Evolutionary conservation across 768 basidiomycete species (phyloP).

Genomic region (Trametes punicea): DNA sequence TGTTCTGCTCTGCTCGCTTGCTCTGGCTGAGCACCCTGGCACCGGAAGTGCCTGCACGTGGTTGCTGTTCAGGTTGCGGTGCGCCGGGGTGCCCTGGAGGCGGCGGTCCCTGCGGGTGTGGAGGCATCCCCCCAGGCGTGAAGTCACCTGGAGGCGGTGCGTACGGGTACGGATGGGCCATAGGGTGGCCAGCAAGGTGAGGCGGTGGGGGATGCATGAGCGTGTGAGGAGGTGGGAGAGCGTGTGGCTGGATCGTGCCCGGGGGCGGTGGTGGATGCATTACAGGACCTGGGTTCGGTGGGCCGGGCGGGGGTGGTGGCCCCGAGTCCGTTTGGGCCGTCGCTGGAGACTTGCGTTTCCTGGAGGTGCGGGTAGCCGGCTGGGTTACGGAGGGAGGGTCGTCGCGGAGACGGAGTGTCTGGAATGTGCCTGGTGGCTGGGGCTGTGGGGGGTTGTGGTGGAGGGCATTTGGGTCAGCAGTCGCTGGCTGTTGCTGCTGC

Average conservation of each 20-base stretch:
- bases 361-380: conserved; percentile 42
- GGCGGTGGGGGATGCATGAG: conserved; percentile 31
- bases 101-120: conserved; percentile 29
- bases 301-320: conserved; percentile 34
- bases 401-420: conserved; percentile 51
- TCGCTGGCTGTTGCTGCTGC: conserved; percentile 18
- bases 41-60: conserved; percentile 16
- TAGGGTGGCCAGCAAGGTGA: conserved; percentile 24
- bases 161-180: conserved; percentile 41
- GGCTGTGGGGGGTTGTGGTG: conserved; percentile 20
- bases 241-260: conserved; percentile 33
- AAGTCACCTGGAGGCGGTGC: conserved; percentile 43
- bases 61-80: conserved; percentile 13
- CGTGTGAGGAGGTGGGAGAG: conserved; percentile 41
- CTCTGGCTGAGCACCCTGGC: conserved; percentile 68
- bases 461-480: conserved; percentile 19
- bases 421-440: conserved; percentile 17
- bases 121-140: conserved; percentile 47
- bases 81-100: conserved; percentile 15
- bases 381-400: conserved; percentile 40
- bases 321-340: conserved; percentile 31
- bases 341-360: conserved; percentile 73
- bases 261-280: conserved; percentile 42
- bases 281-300: conserved; percentile 33
- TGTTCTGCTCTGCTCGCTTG: conserved; percentile 91